Evolutionary conservation across 2,329 filamentous ascomycete genomes (phyloP), one percentile per base, ranked within the genome.

Genomic region (Arachnopeziza araneosa): DNA sequence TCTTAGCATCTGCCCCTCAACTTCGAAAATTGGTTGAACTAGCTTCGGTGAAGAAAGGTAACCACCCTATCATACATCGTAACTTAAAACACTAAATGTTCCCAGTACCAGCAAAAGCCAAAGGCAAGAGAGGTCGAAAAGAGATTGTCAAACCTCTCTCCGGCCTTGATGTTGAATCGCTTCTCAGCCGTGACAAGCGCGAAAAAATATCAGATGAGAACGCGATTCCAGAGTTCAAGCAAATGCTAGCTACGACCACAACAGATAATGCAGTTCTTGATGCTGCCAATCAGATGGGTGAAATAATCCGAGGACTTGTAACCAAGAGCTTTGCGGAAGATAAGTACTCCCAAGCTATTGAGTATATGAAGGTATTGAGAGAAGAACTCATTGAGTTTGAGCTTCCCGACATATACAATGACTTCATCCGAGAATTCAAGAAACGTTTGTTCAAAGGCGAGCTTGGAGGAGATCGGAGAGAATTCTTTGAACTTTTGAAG

Each of bases 181-280:
- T 98, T 1, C 84, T 98, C n/a, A 82, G 83, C 52, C 76, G 79
- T 60, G 78, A 82, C 59, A 83, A 80, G 53, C 76, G 76, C 26
- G 75, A 74, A 62, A 77, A 75, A 58, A 86, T 89, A 59, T 82
- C 84, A 9, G 72, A 82, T 0, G 81, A 88, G 10, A 98, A 98
- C 64, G 85, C 93, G 1, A 85, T 98, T 5, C 92, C 95, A 0
- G 90, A 93, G 61, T 97, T 96, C 82, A 96, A 93, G 71, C 91
- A 91, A 72, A 82, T 87, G 2, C 79, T 98, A 19, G 79, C 79
- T 1, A 76, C 77, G 1, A 80, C 88, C 0, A 80, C 84, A 7
- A 81, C 86, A 26, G 76, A 88, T 1, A 76, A 82, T 1, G 79
- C 82, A 2, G 83, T 96, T 57, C 79, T 84, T 61, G 82, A 87